Evolutionary conservation across 2,329 filamentous ascomycete genomes (phyloP).

Genomic region (Dactylonectria macrodidyma): DNA sequence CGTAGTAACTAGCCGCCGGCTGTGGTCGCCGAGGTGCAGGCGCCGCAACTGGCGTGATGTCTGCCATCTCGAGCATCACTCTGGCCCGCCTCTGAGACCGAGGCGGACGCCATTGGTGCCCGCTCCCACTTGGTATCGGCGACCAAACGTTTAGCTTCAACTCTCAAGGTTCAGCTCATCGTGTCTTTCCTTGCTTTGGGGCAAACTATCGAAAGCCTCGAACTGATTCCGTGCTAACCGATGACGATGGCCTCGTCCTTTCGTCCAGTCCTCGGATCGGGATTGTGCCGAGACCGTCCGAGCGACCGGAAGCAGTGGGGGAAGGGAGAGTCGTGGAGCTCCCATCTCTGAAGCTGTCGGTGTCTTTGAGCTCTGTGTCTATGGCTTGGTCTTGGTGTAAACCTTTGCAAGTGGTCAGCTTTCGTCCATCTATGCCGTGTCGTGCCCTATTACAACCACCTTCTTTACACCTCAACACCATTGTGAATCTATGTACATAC

Average conservation of each 20-base stretch:
- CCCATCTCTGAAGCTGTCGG: conserved; percentile 1
- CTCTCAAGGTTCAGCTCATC: conserved; percentile 16
- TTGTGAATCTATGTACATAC: background rate
- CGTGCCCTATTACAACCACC: background rate
- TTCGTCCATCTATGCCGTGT: background rate
- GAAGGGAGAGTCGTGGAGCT: conserved; percentile 26
- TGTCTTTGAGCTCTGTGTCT: conserved; percentile 19
- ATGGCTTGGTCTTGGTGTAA: conserved; percentile 25
- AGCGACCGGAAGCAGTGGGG: conserved; percentile 15
- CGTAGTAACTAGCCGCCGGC: background rate
- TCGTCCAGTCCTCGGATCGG: conserved; percentile 28
- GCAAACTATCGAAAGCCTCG: conserved; percentile 25
- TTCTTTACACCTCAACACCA: background rate
- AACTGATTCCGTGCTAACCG: background rate
- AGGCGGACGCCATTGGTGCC: conserved; percentile 42
- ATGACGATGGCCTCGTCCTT: conserved; percentile 18
- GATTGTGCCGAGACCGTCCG: conserved; percentile 28
- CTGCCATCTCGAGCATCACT: conserved; percentile 28
- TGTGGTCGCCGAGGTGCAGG: conserved; percentile 1
- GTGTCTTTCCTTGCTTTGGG: conserved; percentile 17
- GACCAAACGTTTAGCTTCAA: background rate
- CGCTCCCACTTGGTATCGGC: conserved; percentile 27
- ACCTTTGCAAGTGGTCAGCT: background rate
- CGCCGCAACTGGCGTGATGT: conserved; percentile 14
- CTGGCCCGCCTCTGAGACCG: background rate